phyloP scores from a whole-genome alignment of 2,329 filamentous ascomycete species.

The Tolypocladium nubicola region DNA sequence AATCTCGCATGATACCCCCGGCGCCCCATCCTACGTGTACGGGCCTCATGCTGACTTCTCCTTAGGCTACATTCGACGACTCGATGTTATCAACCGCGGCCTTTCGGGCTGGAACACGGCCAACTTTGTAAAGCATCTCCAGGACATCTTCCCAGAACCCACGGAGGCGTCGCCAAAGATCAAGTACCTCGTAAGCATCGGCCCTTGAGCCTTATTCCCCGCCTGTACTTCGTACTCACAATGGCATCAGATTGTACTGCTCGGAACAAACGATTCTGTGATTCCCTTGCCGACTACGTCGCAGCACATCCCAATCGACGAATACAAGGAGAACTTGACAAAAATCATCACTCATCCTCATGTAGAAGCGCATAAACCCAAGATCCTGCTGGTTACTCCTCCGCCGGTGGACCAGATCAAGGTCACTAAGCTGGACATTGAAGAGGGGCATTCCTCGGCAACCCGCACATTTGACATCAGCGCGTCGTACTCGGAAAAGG shows the following conservation, averaged over 20 bases:
- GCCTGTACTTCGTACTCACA: slow-evolving; percentile 13
- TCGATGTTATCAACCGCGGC: slow-evolving; percentile 84
- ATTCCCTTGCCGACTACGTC: slow-evolving; percentile 48
- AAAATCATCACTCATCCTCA: slow-evolving; percentile 62
- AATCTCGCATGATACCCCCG: slow-evolving; percentile 43
- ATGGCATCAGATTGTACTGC: slow-evolving; percentile 53
- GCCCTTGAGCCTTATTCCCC: not conserved
- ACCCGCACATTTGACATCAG: slow-evolving; percentile 36
- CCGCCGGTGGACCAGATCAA: slow-evolving; percentile 75
- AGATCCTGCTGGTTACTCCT: slow-evolving; percentile 69
- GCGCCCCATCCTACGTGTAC: not conserved
- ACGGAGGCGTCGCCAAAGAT: slow-evolving; percentile 46
- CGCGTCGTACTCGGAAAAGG: slow-evolving; percentile 46
- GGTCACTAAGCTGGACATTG: slow-evolving; percentile 35
- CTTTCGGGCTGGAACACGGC: slow-evolving; percentile 78
- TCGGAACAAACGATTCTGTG: slow-evolving; percentile 86
- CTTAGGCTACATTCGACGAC: slow-evolving; percentile 60
- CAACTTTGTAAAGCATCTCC: slow-evolving; percentile 59
- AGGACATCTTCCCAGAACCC: slow-evolving; percentile 60
- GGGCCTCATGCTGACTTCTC: slow-evolving; percentile 1
- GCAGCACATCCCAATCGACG: slow-evolving; percentile 69
- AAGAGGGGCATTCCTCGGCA: slow-evolving; percentile 30
- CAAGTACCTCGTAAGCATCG: slow-evolving; percentile 50
- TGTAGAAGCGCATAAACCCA: slow-evolving; percentile 58
- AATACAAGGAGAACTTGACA: slow-evolving; percentile 63